phyloP scores from a whole-genome alignment of 352 stramenopile species.

The Phytophthora pisi region DNA sequence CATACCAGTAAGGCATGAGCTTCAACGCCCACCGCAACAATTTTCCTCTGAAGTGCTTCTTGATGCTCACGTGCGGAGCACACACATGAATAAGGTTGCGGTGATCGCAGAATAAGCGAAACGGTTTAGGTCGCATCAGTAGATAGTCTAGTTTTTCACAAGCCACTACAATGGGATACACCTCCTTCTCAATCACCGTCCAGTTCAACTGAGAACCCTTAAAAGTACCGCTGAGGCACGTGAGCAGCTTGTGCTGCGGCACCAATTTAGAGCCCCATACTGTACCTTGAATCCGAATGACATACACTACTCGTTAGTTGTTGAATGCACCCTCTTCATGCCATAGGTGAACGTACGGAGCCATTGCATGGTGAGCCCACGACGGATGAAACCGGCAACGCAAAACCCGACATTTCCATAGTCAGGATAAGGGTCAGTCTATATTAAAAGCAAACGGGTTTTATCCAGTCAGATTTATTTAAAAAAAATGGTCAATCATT shows the following conservation, averaged over 20 bases:
- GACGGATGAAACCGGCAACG: not conserved
- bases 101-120: conserved; percentile 10
- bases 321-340: too few species aligned
- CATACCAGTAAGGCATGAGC: conserved; percentile 20
- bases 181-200: conserved; percentile 5
- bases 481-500: not conserved
- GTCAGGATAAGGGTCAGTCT: too few species aligned
- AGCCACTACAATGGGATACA: conserved; percentile 4
- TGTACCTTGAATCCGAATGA: too few species aligned
- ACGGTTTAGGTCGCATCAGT: conserved; percentile 1
- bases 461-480: too few species aligned
- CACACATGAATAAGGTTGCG: conserved; percentile 12
- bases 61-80: not conserved
- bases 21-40: conserved; percentile 9
- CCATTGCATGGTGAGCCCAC: not conserved
- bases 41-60: conserved; percentile 14
- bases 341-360: too few species aligned
- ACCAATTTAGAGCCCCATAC: too few species aligned
- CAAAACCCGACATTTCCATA: too few species aligned
- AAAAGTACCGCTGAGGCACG: conserved; percentile 1
- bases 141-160: conserved; percentile 13
- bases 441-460: too few species aligned
- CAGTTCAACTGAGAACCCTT: not conserved
- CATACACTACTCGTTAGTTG: too few species aligned
- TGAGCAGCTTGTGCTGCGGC: not conserved